Base-by-base conservation (phyloP, 2,329 filamentous ascomycete genomes). In the Cordyceps pruinosa region DNA sequence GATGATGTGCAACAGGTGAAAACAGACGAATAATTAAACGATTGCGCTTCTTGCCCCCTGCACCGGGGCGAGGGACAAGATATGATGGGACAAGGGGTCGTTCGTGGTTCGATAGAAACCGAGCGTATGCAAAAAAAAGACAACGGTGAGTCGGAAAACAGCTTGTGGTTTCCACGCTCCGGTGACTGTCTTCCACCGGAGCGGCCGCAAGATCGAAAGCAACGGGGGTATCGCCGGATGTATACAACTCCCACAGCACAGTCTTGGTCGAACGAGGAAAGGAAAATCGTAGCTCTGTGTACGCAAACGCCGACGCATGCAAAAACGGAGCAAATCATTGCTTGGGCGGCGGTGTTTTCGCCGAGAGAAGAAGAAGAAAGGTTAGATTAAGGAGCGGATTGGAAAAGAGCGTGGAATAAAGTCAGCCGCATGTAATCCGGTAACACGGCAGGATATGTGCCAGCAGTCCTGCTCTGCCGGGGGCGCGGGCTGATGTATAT, bases 271-370 rank as follows among this genome's bases (percentile, higher is more conserved):
- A 41, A 49, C 21, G 46, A 49, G 21, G 35, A 15, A 41, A 39
- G n/a, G 9, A 19, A 19, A n/a, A 28, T 28, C 15, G 35, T 39
- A 25, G 35, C 34, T 41, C 23, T 39, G 35, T 25, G 23, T 34
- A 21, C 45, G 6, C 17, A n/a, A 52, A 65, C 64, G 62, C 64
- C 64, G 59, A 21, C 17, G 37, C n/a, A 39, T 39, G 37, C 37
- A 39, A 13, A 17, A n/a, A n/a, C n/a, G n/a, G n/a, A n/a, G n/a
- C n/a, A 19, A 21, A 21, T 39, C 5, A 8, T 39, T 39, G 4
- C n/a, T 37, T 39, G 35, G 35, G 17, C 17, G 35, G 37, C 9
- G 37, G n/a, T 39, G n/a, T n/a, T n/a, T n/a, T n/a, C n/a, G n/a
- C n/a, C n/a, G n/a, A n/a, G n/a, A n/a, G n/a, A n/a, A 10, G 23